Evolutionary conservation across 805 yeast species (phyloP).

Genomic region (Yueomyces sp.): DNA sequence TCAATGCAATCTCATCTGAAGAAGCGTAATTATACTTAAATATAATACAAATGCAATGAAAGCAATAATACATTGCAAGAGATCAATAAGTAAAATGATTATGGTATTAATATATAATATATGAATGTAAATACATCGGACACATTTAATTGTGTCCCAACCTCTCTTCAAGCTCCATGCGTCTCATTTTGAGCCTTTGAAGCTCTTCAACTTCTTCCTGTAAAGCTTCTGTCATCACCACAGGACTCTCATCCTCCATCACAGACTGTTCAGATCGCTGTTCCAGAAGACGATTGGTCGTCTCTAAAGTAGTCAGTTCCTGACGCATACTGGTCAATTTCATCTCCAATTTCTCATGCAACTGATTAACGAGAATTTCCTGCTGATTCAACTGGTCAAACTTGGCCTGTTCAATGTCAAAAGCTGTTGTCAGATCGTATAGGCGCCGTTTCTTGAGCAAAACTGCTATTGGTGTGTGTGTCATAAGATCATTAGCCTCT

Average conservation of each 20-base stretch:
- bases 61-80: too few species aligned
- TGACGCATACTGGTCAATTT: conserved; percentile 9
- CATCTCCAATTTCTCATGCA: conserved; percentile 14
- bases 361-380: conserved; percentile 21
- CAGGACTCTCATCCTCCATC: conserved; percentile 10
- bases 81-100: too few species aligned
- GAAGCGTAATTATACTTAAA: neutral
- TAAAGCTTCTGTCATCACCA: conserved; percentile 21
- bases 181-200: conserved; percentile 13
- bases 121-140: too few species aligned
- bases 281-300: conserved; percentile 3
- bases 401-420: conserved; percentile 22
- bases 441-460: conserved; percentile 14
- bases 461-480: neutral
- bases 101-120: too few species aligned
- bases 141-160: conserved; percentile 1
- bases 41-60: neutral
- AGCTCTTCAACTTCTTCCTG: conserved; percentile 20
- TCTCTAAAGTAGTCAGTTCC: conserved; percentile 14
- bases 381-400: conserved; percentile 10
- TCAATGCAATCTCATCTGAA: neutral
- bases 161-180: conserved; percentile 8
- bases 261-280: neutral
- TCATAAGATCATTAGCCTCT: too few species aligned
- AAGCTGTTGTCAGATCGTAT: conserved; percentile 21